phyloP scores from a whole-genome alignment of 768 basidiomycete genomes.

The Boletus rubropictus region DNA sequence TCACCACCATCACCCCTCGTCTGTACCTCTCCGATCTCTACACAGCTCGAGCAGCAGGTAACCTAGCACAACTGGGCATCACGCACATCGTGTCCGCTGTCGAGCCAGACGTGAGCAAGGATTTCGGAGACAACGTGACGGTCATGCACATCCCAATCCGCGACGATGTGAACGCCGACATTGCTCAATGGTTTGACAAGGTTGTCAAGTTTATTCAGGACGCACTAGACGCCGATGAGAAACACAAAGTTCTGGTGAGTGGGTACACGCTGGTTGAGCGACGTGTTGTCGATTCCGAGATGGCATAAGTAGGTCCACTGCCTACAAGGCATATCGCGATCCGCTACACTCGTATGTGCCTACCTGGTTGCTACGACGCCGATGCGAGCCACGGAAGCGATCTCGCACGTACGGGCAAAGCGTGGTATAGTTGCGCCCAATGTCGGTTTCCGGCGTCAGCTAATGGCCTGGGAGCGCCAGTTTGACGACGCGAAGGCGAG shows the following conservation, averaged over 20 bases:
- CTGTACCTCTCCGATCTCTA: constrained; percentile 61
- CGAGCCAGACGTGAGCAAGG: constrained; percentile 35
- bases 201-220: constrained; percentile 50
- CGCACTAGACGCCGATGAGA: constrained; percentile 40
- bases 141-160: constrained; percentile 48
- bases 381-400: constrained; percentile 49
- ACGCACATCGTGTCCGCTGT: constrained; percentile 70
- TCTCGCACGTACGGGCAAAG: constrained; percentile 48
- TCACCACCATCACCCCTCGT: constrained; percentile 36
- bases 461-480: constrained; percentile 33
- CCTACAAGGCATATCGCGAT: constrained; percentile 67
- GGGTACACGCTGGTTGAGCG: not conserved
- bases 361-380: constrained; percentile 52
- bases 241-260: constrained; percentile 47
- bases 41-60: constrained; percentile 46
- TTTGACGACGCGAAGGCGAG: constrained; percentile 24
- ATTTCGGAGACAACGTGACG: constrained; percentile 31
- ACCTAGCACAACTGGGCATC: constrained; percentile 52
- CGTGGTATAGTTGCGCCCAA: constrained; percentile 64
- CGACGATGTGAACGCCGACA: constrained; percentile 38
- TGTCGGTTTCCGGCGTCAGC: constrained; percentile 58
- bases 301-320: constrained; percentile 59
- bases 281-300: not conserved
- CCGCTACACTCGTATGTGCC: constrained; percentile 70
- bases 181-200: constrained; percentile 40